Base-by-base conservation (phyloP, 257 asterid genomes). In the Nicotiana undulata region DNA sequence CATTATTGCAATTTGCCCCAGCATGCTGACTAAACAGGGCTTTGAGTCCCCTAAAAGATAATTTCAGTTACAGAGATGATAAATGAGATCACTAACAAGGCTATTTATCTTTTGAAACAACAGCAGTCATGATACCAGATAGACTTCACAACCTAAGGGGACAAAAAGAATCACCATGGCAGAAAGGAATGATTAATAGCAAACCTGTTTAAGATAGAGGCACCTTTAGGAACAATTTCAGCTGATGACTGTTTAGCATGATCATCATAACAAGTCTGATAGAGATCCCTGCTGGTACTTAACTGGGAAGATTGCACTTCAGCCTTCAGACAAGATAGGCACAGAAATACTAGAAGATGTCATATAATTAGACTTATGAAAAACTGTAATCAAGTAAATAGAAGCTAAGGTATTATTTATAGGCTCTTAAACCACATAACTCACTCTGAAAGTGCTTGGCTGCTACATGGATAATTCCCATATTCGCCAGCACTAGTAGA, bases 241-340 rank as follows among this genome's bases (percentile, higher is more conserved):
- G 85, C 79, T 67, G 87, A 60, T 60, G 84, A 84, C 82, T 70
- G 89, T 76, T 63, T 83, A 64, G 79, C 81, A 40, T 81, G 87
- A 89, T 90, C 88, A 85, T 86, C 92, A 59, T 85, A 82, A 84
- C 86, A 86, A 40, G 86, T 85, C 80, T 82, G 91, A 79, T 76
- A 61, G 31, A 81, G 80, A 66, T 90, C 90, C 86, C 85, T 79
- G 84, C 84, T 80, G 53, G 76, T 67, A 70, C 86, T 77, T 77
- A 86, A 70, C 81, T 76, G 83, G 77, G 93, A 85, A 80, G 90
- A 85, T 63, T 72, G 89, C 66, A 59, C 75, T 80, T 86, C 96
- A 81, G 88, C 97, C 97, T 92, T 80, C 87, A 81, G 76, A 49
- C 61, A 74, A 24, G 61, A 74, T 49, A 24, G 61, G 78, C 16